A percentile compares a stretch with the other conserved stretches of the same genome.
Evolutionary conservation across 169 alveolate species (phyloP).

Genomic region (Miamiensis avidus): DNA sequence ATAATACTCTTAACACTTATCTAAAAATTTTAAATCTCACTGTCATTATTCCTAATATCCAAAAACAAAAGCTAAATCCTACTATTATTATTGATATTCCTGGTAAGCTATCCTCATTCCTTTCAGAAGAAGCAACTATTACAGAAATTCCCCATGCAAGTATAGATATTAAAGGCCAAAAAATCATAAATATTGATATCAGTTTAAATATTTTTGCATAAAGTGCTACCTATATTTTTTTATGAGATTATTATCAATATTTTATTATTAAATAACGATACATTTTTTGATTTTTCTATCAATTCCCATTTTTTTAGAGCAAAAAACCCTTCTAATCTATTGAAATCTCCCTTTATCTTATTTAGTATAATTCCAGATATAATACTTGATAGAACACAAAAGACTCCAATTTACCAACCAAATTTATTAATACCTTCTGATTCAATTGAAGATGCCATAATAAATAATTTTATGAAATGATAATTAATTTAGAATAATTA

Average conservation of each 20-base stretch:
- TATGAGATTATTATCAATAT: no score
- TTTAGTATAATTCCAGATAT: background rate
- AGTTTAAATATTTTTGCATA: conserved; percentile 16
- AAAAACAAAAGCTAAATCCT: background rate
- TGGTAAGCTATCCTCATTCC: background rate
- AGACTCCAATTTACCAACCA: conserved; percentile 22
- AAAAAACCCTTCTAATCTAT: conserved; percentile 9
- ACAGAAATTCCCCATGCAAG: conserved; percentile 15
- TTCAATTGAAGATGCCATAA: background rate
- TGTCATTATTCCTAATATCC: background rate
- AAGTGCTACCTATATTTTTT: background rate
- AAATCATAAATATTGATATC: background rate
- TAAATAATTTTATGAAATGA: no score
- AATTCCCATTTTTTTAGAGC: conserved; percentile 21
- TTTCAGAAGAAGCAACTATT: background rate
- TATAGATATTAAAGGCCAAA: conserved; percentile 11
- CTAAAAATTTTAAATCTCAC: conserved; percentile 8
- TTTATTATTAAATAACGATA: no score
- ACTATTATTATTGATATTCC: conserved; percentile 1
- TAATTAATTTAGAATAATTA: background rate
- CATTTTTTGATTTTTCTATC: conserved; percentile 3
- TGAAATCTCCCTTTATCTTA: conserved; percentile 12
- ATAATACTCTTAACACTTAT: background rate
- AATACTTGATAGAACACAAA: background rate
- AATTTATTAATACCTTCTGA: background rate